Percentiles rank a stretch among this genome's conserved stretches.
These are phyloP conservation scores for Chloromonas sp. DNA, from an alignment of 163 green algal genomes.

Conservation along the genomic window DNA sequence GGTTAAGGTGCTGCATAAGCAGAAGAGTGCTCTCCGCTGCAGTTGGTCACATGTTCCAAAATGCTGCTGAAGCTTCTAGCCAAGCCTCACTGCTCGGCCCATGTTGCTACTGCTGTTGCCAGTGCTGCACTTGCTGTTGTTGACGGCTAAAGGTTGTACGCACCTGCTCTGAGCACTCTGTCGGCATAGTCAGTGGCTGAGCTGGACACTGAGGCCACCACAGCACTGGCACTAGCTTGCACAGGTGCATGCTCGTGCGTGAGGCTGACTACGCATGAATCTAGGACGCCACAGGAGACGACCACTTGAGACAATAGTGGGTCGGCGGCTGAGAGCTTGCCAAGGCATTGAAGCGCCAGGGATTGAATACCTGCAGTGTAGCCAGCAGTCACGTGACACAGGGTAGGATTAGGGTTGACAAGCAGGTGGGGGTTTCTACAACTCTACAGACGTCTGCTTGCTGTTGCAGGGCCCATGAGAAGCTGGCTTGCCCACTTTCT, in stretches of 20 bases:
- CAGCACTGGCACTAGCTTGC: slow-evolving; percentile 30
- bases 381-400: no score
- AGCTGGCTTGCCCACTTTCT: no score
- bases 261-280: slow-evolving; percentile 27
- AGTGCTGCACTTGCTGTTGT: not conserved
- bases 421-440: no score
- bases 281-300: slow-evolving; percentile 38
- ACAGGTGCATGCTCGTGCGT: slow-evolving; percentile 33
- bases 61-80: no score
- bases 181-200: slow-evolving; percentile 30
- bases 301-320: slow-evolving; percentile 37
- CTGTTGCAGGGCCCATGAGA: no score
- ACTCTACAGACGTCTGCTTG: no score
- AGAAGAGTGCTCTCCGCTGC: no score
- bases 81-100: no score
- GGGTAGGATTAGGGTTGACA: no score
- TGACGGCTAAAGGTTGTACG: not conserved
- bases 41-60: no score
- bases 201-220: slow-evolving; percentile 28
- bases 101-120: no score
- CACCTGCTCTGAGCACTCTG: slow-evolving; percentile 33
- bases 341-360: slow-evolving; percentile 22
- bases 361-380: slow-evolving; percentile 30
- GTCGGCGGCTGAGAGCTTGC: slow-evolving; percentile 27
- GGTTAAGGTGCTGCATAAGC: no score